phyloP scores from a whole-genome alignment of 805 yeast genomes.

The Spathaspora passalidarum region DNA sequence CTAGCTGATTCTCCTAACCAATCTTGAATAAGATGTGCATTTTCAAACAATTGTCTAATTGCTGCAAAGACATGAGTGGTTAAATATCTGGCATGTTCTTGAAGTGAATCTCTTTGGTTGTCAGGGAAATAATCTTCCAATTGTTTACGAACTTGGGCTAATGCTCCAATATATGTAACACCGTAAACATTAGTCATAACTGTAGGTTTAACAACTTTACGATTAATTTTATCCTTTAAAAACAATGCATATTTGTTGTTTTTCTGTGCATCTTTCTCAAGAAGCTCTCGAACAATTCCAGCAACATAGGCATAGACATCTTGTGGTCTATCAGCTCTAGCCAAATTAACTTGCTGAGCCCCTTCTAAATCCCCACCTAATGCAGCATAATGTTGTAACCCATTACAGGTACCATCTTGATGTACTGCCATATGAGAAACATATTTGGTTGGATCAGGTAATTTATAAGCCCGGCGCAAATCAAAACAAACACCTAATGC shows the following conservation, averaged over 20 bases:
- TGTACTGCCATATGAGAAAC: slow-evolving; percentile 76
- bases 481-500: slow-evolving; percentile 70
- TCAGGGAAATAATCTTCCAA: slow-evolving; percentile 56
- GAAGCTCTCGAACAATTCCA: slow-evolving; percentile 52
- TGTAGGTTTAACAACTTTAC: slow-evolving; percentile 93
- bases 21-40: slow-evolving; percentile 94
- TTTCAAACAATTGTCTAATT: slow-evolving; percentile 78
- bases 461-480: slow-evolving; percentile 54
- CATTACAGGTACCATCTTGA: slow-evolving; percentile 87
- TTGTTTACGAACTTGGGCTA: slow-evolving; percentile 81
- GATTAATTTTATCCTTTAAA: slow-evolving; percentile 60
- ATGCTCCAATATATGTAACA: slow-evolving; percentile 91
- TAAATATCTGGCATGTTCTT: slow-evolving; percentile 47
- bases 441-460: slow-evolving; percentile 62
- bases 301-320: slow-evolving; percentile 78
- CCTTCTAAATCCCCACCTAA: slow-evolving; percentile 83
- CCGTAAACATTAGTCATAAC: slow-evolving; percentile 99
- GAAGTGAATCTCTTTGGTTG: slow-evolving; percentile 38
- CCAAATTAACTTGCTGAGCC: slow-evolving; percentile 73
- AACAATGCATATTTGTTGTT: slow-evolving; percentile 55
- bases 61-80: slow-evolving; percentile 79
- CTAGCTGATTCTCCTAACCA: slow-evolving; percentile 91
- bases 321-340: slow-evolving; percentile 69
- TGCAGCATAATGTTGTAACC: slow-evolving; percentile 84
- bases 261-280: slow-evolving; percentile 48